A percentile compares a stretch with the other conserved stretches of the same genome.
Evolutionary conservation across 116 monocot genomes (phyloP).

Genomic region (Phalaenopsis hybrid): DNA sequence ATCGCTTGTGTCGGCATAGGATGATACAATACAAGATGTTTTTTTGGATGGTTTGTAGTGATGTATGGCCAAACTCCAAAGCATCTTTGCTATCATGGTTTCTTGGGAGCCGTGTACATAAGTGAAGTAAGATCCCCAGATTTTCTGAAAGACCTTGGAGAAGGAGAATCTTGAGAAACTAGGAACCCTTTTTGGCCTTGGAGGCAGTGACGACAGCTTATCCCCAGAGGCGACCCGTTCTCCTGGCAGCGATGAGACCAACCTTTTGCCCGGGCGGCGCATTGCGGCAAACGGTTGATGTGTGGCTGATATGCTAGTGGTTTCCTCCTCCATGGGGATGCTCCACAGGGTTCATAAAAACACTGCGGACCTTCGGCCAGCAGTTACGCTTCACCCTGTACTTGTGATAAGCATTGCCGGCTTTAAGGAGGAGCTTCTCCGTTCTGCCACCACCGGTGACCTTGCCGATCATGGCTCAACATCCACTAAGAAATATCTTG

Average conservation of each 20-base stretch:
- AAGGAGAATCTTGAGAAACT: too few species aligned
- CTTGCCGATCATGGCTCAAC: too few species aligned
- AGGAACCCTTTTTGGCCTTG: too few species aligned
- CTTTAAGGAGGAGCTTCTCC: background rate
- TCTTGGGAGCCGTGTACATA: too few species aligned
- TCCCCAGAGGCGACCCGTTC: conserved; percentile 20
- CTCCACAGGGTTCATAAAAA: conserved; percentile 12
- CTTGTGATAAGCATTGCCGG: conserved; percentile 20
- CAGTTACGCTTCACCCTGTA: conserved; percentile 19
- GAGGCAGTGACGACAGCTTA: conserved; percentile 17
- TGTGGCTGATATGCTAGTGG: conserved; percentile 38
- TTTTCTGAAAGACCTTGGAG: too few species aligned
- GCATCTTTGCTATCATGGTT: too few species aligned
- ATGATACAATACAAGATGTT: too few species aligned
- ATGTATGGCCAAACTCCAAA: too few species aligned
- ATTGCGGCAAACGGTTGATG: conserved; percentile 19
- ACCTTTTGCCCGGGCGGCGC: conserved; percentile 21
- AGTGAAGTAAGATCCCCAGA: too few species aligned
- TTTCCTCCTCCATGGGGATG: conserved; percentile 70
- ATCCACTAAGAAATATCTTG: conserved; percentile 7
- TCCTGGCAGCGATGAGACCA: conserved; percentile 20
- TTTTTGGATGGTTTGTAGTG: too few species aligned
- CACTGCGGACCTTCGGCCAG: conserved; percentile 61
- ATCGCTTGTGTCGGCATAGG: too few species aligned
- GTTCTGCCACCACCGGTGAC: too few species aligned